Evolutionary conservation across 345 rosid genomes (phyloP).

Genomic region (Linum usitatissimum): DNA sequence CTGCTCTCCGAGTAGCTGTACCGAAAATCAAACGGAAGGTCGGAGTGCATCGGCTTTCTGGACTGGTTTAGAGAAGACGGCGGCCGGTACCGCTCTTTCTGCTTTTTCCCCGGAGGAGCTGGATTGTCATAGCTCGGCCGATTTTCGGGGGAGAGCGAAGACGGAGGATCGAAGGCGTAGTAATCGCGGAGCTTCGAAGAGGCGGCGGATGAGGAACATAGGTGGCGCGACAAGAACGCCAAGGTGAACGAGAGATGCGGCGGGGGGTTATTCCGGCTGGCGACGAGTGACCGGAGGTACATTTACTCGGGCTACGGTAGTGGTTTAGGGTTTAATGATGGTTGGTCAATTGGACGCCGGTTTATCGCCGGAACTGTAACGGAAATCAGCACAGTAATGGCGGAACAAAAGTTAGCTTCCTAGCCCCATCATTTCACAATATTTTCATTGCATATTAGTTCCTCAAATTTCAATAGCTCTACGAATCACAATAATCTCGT

Average conservation of each 20-base stretch:
- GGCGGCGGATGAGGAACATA: constrained; percentile 22
- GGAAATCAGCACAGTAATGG: too few relatives aligned
- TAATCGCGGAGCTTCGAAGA: constrained; percentile 62
- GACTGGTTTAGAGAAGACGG: constrained; percentile 65
- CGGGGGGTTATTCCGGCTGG: constrained; percentile 34
- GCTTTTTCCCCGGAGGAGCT: constrained; percentile 19
- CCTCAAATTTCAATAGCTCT: too few relatives aligned
- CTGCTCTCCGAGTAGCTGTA: constrained; percentile 83
- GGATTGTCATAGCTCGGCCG: constrained; percentile 21
- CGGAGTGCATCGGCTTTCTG: constrained; percentile 35
- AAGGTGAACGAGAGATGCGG: constrained; percentile 9
- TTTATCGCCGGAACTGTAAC: too few relatives aligned
- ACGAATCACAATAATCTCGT: too few relatives aligned
- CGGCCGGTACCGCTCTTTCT: constrained; percentile 68
- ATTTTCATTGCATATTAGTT: too few relatives aligned
- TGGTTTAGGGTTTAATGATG: constrained; percentile 9
- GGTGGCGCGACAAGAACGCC: constrained; percentile 28
- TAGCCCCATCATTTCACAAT: too few relatives aligned
- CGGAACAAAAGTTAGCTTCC: too few relatives aligned
- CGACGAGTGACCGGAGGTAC: constrained; percentile 32
- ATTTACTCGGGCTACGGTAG: constrained; percentile 14
- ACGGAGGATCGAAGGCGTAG: constrained; percentile 64
- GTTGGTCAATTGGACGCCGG: not conserved
- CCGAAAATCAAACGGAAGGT: constrained; percentile 77
- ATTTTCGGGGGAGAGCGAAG: constrained; percentile 34